Percentiles rank a stretch among this genome's conserved stretches.
These are phyloP conservation scores for Termitomyces heimii DNA, from an alignment of 768 basidiomycete species.

Conservation along the genomic window DNA sequence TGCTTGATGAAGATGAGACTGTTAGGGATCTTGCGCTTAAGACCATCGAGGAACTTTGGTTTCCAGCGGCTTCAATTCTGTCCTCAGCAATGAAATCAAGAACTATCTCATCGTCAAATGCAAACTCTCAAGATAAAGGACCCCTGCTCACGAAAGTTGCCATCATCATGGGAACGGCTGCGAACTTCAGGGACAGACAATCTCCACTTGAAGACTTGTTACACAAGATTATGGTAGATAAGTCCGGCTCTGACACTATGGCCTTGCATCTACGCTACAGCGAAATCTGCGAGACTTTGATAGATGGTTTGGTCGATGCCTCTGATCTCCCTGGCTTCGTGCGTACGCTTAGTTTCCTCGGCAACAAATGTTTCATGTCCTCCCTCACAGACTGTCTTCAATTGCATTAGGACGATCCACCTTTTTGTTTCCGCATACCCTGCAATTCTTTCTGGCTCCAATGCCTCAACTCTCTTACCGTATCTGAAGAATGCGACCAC, in stretches of 20 bases:
- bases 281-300: conserved; percentile 79
- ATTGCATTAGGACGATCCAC: conserved; percentile 82
- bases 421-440: conserved; percentile 81
- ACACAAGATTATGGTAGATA: conserved; percentile 74
- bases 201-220: conserved; percentile 82
- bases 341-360: conserved; percentile 20
- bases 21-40: conserved; percentile 93
- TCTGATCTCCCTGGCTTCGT: conserved; percentile 75
- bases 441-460: conserved; percentile 71
- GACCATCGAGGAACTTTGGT: conserved; percentile 90
- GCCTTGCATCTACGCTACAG: conserved; percentile 62
- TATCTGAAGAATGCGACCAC: conserved; percentile 82
- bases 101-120: conserved; percentile 17
- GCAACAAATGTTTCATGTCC: background rate
- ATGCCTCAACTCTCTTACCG: conserved; percentile 82
- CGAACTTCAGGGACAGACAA: conserved; percentile 77
- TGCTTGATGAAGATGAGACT: conserved; percentile 90
- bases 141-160: conserved; percentile 59
- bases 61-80: conserved; percentile 33
- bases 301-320: conserved; percentile 86
- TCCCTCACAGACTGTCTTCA: conserved; percentile 62
- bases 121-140: conserved; percentile 44
- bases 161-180: conserved; percentile 82
- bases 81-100: conserved; percentile 35
- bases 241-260: conserved; percentile 49